Percentiles rank a stretch among this genome's conserved stretches.
These are phyloP conservation scores for Colletotrichum sp. DNA, from an alignment of 2,329 filamentous ascomycete genomes.

Conservation along the genomic window DNA sequence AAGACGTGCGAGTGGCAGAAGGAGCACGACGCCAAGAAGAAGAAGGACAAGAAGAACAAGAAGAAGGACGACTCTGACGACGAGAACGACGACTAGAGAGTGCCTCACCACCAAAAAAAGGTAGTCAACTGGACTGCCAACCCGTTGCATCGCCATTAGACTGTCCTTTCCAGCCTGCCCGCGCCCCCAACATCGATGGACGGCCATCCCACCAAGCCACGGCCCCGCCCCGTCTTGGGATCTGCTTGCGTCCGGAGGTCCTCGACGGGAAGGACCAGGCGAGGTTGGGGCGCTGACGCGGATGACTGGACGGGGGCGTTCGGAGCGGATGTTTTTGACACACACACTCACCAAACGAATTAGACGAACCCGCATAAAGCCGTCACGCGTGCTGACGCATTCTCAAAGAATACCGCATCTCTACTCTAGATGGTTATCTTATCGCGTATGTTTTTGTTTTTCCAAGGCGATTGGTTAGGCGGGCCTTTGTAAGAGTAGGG, in stretches of 20 bases:
- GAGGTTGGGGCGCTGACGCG: neutral
- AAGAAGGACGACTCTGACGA: constrained; percentile 27
- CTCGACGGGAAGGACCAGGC: neutral
- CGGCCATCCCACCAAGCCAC: neutral
- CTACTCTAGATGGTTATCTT: constrained; percentile 17
- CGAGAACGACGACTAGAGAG: constrained; percentile 33
- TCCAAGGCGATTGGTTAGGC: neutral
- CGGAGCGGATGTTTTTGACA: neutral
- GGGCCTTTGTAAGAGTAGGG: constrained; percentile 20
- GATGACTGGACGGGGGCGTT: neutral
- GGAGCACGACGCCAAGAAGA: constrained; percentile 43
- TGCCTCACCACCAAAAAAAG: neutral
- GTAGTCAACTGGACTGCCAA: neutral
- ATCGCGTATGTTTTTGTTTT: neutral
- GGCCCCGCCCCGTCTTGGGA: neutral
- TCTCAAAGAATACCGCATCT: constrained; percentile 1
- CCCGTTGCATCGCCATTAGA: neutral
- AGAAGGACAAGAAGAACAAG: constrained; percentile 19
- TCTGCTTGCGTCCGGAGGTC: neutral
- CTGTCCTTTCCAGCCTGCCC: neutral
- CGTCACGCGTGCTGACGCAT: neutral
- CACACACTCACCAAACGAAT: neutral
- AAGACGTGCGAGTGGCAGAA: constrained; percentile 63
- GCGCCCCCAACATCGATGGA: neutral
- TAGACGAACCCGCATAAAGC: constrained; percentile 17